Conservation (phyloP, 2,329 filamentous ascomycete genomes). For the Hymenoscyphus scutula region DNA sequence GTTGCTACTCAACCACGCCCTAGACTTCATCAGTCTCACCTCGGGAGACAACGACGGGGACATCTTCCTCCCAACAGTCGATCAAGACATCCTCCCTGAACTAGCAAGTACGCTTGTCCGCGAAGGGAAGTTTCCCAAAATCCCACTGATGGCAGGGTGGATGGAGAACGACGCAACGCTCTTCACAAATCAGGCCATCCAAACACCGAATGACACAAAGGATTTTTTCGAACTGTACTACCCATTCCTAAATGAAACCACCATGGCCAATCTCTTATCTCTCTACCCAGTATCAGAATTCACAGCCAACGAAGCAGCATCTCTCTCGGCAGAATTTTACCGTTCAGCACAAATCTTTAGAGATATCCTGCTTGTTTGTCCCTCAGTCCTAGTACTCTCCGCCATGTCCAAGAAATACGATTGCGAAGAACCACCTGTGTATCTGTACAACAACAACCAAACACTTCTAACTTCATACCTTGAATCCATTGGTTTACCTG, state of each 20-base stretch:
- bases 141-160: conserved; percentile 45
- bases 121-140: conserved; percentile 43
- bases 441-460: conserved; percentile 53
- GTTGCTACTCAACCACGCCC: conserved; percentile 44
- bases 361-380: conserved; percentile 52
- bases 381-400: conserved; percentile 43
- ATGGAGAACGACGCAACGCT: conserved; percentile 44
- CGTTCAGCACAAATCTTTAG: conserved; percentile 49
- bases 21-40: conserved; percentile 42
- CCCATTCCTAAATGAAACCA: conserved; percentile 37
- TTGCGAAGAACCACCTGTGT: conserved; percentile 41
- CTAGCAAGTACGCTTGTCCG: conserved; percentile 43
- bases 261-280: conserved; percentile 42
- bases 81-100: conserved; percentile 49
- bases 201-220: conserved; percentile 40
- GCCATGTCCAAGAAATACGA: conserved; percentile 37
- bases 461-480: conserved; percentile 49
- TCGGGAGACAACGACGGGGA: conserved; percentile 49
- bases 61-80: conserved; percentile 49
- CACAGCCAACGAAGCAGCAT: conserved; percentile 37
- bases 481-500: conserved; percentile 36
- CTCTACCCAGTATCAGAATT: conserved; percentile 53
- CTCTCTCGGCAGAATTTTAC: conserved; percentile 48
- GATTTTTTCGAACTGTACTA: conserved; percentile 43
- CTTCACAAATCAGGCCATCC: conserved; percentile 42